Evolutionary conservation across 2,329 filamentous ascomycete species (phyloP).

Genomic region (Trichothecium roseum): DNA sequence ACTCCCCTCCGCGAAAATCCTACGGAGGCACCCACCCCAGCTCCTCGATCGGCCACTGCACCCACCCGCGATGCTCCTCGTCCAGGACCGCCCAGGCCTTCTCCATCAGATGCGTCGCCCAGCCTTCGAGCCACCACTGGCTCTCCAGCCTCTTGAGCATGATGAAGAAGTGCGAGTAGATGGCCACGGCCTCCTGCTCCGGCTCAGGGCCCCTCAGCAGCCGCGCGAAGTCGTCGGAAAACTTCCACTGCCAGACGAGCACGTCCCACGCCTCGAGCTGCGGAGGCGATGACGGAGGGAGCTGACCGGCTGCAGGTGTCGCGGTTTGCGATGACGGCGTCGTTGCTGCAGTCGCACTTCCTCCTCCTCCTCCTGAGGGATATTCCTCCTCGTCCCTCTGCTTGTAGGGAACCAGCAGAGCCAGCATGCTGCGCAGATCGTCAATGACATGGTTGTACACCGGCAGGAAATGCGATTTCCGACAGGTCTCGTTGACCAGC

Average conservation of each 20-base stretch:
- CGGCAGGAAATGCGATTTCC: slow-evolving; percentile 9
- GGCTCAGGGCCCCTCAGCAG: slow-evolving; percentile 15
- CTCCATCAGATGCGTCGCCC: slow-evolving; percentile 20
- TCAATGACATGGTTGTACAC: slow-evolving; percentile 11
- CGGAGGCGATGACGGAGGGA: not conserved
- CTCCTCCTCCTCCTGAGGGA: not conserved
- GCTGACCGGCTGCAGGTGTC: slow-evolving; percentile 2
- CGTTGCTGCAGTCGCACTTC: no score
- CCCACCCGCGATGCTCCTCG: slow-evolving; percentile 24
- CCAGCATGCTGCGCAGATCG: slow-evolving; percentile 10
- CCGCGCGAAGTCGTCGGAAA: slow-evolving; percentile 23
- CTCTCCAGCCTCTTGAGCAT: slow-evolving; percentile 17
- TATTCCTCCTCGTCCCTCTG: not conserved
- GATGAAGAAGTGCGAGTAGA: slow-evolving; percentile 24
- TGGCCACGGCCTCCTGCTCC: slow-evolving; percentile 19
- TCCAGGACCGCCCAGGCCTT: slow-evolving; percentile 22
- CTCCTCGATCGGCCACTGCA: slow-evolving; percentile 18
- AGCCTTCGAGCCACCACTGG: slow-evolving; percentile 27
- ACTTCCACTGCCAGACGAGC: slow-evolving; percentile 27
- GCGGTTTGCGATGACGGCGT: not conserved
- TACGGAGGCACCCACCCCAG: slow-evolving; percentile 12
- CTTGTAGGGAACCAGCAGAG: slow-evolving; percentile 4
- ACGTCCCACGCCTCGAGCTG: slow-evolving; percentile 24
- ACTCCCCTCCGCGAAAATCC: no score
- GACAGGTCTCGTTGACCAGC: slow-evolving; percentile 9